Evolutionary conservation across 139 green algal species (phyloP), one percentile per base, ranked within the genome.

Genomic region (Ulvella scutata): DNA sequence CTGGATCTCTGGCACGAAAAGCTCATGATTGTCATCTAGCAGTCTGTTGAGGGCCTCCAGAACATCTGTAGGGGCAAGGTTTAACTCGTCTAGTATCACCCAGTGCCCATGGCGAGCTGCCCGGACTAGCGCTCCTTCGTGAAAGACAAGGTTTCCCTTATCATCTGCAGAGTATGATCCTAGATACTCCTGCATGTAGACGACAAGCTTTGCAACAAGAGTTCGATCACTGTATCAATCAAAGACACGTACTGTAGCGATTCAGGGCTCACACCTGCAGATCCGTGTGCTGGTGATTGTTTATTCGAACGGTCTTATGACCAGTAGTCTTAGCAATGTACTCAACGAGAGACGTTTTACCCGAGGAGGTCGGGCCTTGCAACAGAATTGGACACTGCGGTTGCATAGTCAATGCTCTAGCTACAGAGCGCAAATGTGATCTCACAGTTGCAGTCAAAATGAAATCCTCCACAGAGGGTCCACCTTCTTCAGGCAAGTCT

Each of bases 271-370:
- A 1, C 62, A 83, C 80, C 83, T 92, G 89, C 78, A 99, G 82
- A 84, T 99, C 95, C 2, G 95, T 99, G 74, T 97, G 88, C 79
- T 98, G 91, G 81, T 99, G 94, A 86, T 99, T 99, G 90, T 98
- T 99, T 86, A 99, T 98, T 79, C 95, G 90, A 37, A 99, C 85
- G 77, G 95, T 88, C 2, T 79, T 84, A 80, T 97, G 92, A 1
- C 94, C 94, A 21, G 95, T 98, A 76, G 88, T 84, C 4, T 84
- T 82, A 2, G 95, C 95, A 60, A 99, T 83, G 82, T 98, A 92
- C 37, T 85, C 81, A n/a, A 99, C 92, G 67, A 99, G 81, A 34
- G 82, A 91, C 0, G 95, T 99, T 85, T 99, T 99, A 51, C 95
- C 95, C 72, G 84, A 93, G 37, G 87, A 95, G 38, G 95, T 99